Percentiles rank a stretch among this genome's conserved stretches.
Evolutionary conservation across 192 early-diverging fungal genomes (phyloP).

Genomic region (Coemansia sp.): DNA sequence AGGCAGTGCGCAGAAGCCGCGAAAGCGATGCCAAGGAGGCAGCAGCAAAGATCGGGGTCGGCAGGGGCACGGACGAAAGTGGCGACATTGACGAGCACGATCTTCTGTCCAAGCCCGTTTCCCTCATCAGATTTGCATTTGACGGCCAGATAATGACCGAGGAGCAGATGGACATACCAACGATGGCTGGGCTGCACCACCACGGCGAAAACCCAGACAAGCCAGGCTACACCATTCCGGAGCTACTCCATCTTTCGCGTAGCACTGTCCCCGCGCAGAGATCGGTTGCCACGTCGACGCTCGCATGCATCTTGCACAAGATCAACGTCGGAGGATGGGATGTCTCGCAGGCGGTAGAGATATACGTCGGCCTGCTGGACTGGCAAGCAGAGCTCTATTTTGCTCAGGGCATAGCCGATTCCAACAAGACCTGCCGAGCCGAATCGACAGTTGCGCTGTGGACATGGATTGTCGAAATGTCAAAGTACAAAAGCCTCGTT

Average conservation of each 20-base stretch:
- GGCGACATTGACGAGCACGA: constrained; percentile 5
- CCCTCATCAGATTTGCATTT: constrained; percentile 75
- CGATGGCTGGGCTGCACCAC: constrained; percentile 77
- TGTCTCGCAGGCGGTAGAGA: constrained; percentile 20
- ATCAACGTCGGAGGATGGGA: constrained; percentile 42
- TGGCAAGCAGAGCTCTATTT: constrained; percentile 50
- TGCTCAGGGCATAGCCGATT: constrained; percentile 21
- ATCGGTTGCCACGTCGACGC: constrained; percentile 60
- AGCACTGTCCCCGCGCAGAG: constrained; percentile 80
- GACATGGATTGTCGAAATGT: constrained; percentile 49
- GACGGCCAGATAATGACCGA: constrained; percentile 65
- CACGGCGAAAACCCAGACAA: constrained; percentile 80
- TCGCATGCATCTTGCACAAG: constrained; percentile 59
- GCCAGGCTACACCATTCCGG: constrained; percentile 83
- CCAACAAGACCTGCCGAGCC: constrained; percentile 29
- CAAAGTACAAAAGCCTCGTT: constrained; percentile 37
- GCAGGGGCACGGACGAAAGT: not conserved
- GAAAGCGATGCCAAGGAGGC: constrained; percentile 8
- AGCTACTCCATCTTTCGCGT: constrained; percentile 75
- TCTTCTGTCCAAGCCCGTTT: constrained; percentile 28
- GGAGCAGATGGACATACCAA: constrained; percentile 54
- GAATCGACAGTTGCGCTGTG: constrained; percentile 32
- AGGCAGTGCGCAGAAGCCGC: constrained; percentile 13
- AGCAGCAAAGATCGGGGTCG: not conserved
- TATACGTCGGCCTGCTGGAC: constrained; percentile 35